A percentile compares a stretch with the other conserved stretches of the same genome.
These are phyloP conservation scores for Colletotrichum chrysophilum DNA, from an alignment of 2,329 filamentous ascomycete genomes.

Conservation along the genomic window DNA sequence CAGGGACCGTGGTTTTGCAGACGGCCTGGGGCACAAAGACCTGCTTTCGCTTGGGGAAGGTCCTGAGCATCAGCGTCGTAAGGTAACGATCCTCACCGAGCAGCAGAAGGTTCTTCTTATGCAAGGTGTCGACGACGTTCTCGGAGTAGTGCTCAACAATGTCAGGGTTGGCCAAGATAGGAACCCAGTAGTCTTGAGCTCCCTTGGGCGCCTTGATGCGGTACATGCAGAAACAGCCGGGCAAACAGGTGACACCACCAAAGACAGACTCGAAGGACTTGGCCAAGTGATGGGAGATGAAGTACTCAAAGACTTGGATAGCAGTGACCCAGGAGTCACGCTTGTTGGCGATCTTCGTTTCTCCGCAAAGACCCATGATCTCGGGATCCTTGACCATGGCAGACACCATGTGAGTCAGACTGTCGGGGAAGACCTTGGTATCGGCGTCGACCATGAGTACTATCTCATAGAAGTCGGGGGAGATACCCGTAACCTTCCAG, in stretches of 20 bases:
- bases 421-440: conserved; percentile 98
- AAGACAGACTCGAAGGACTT: conserved; percentile 99
- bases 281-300: conserved; percentile 95
- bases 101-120: conserved; percentile 94
- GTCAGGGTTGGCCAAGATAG: conserved; percentile 96
- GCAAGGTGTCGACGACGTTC: conserved; percentile 96
- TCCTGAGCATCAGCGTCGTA: conserved; percentile 96
- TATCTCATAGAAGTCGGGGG: conserved; percentile 96
- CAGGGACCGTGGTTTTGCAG: conserved; percentile 97
- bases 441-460: conserved; percentile 99
- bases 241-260: conserved; percentile 97
- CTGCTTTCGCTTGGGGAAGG: conserved; percentile 98
- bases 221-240: conserved; percentile 99
- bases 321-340: conserved; percentile 92
- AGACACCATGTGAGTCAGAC: conserved; percentile 96
- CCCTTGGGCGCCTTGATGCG: conserved; percentile 99
- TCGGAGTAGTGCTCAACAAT: conserved; percentile 99
- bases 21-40: conserved; percentile 98
- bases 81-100: conserved; percentile 95
- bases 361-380: conserved; percentile 98
- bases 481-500: conserved; percentile 98
- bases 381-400: conserved; percentile 99
- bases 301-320: conserved; percentile 99
- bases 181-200: conserved; percentile 99
- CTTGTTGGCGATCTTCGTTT: conserved; percentile 99